phyloP scores from a whole-genome alignment of 495 filamentous ascomycete genomes.

The Xylaria palmicola region DNA sequence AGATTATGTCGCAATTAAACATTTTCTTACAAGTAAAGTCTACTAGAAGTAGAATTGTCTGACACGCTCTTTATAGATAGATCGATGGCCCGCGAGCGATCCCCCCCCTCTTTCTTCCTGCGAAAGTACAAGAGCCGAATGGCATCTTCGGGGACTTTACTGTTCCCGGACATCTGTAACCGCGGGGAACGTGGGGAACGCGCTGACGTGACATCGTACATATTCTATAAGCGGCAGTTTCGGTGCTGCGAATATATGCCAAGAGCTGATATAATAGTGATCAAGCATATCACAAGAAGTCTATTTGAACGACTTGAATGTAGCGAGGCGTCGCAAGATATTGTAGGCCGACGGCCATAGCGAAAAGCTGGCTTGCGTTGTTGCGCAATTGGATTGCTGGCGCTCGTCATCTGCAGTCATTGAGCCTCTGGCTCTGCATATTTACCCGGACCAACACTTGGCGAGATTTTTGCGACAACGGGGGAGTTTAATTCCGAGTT shows the following conservation, averaged over 20 bases:
- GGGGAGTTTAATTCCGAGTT: background rate
- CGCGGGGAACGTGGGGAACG: constrained; percentile 8
- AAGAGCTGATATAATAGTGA: constrained; percentile 1
- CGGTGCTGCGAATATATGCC: background rate
- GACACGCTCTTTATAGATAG: background rate
- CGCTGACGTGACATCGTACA: background rate
- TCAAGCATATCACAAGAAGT: constrained; percentile 1
- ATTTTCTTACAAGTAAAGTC: background rate
- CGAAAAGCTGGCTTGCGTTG: background rate
- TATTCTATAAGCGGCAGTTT: constrained; percentile 5
- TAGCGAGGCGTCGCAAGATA: background rate
- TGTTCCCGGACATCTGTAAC: background rate
- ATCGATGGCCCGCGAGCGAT: background rate
- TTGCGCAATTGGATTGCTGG: constrained; percentile 7
- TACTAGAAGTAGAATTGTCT: background rate
- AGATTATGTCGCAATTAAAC: background rate
- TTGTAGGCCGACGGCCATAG: background rate
- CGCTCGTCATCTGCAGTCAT: constrained; percentile 1
- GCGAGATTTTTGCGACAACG: background rate
- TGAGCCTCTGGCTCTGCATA: constrained; percentile 1
- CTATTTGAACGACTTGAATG: background rate
- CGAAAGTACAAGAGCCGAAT: constrained; percentile 5
- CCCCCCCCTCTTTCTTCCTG: background rate
- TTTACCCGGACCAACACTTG: constrained; percentile 6
- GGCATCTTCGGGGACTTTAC: constrained; percentile 9